phyloP scores from a whole-genome alignment of 306 rosid species.

The Canavalia ensiformis region DNA sequence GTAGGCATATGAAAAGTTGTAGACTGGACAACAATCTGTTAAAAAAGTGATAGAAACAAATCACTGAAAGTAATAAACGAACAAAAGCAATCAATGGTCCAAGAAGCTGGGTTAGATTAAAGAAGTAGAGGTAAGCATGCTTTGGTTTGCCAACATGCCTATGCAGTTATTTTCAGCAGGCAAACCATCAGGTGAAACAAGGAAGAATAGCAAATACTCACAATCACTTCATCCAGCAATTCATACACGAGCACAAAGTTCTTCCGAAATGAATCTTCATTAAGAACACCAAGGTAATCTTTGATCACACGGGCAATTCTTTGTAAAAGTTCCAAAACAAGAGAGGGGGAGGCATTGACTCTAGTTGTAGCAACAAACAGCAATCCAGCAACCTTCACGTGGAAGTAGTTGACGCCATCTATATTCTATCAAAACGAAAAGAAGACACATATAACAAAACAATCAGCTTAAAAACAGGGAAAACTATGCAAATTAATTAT shows the following conservation, averaged over 20 bases:
- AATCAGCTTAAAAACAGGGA: not conserved
- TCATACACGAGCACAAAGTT: conserved; percentile 96
- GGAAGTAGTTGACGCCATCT: conserved; percentile 95
- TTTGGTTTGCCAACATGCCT: not conserved
- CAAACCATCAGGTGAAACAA: conserved; percentile 22
- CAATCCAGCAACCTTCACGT: conserved; percentile 90
- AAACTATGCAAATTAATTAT: not conserved
- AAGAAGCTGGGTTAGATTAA: not conserved
- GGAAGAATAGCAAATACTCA: conserved; percentile 52
- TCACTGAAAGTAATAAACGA: not conserved
- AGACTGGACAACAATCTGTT: not conserved
- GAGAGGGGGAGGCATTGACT: conserved; percentile 82
- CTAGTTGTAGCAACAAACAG: conserved; percentile 88
- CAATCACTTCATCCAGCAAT: conserved; percentile 93
- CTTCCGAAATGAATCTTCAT: conserved; percentile 87
- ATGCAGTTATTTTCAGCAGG: conserved; percentile 2
- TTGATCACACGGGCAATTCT: conserved; percentile 90
- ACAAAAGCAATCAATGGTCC: not conserved
- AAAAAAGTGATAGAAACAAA: conserved; percentile 1
- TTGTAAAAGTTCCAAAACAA: conserved; percentile 83
- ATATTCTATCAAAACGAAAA: conserved; percentile 59
- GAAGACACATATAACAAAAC: conserved; percentile 19
- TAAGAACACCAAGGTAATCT: conserved; percentile 94
- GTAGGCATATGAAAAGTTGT: conserved; percentile 11
- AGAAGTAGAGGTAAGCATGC: conserved; percentile 5